Percentiles rank a stretch among this genome's conserved stretches.
phyloP scores from a whole-genome alignment of 352 stramenopile genomes.

The Heterotrichella gracilis region DNA sequence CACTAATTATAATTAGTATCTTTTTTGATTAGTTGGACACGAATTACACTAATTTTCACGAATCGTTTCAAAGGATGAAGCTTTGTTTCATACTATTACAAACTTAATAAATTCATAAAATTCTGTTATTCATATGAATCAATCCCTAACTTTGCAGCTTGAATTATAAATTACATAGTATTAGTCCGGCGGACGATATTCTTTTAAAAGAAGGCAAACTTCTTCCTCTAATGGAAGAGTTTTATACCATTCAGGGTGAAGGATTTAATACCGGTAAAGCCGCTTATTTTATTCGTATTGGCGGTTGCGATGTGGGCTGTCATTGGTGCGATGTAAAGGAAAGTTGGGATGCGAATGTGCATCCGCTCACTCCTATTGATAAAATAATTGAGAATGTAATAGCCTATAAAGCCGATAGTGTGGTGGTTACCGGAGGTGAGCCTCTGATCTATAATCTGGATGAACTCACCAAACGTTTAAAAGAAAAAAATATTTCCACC shows the following conservation, averaged over 20 bases:
- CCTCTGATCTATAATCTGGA: neutral
- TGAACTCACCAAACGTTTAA: neutral
- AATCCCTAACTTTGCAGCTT: too few relatives aligned
- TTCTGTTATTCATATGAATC: too few relatives aligned
- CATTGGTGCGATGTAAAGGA: constrained; percentile 1
- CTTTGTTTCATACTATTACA: too few relatives aligned
- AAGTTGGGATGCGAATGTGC: neutral
- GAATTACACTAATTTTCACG: too few relatives aligned
- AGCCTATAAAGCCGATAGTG: neutral
- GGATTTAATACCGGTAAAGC: neutral
- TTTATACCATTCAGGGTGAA: constrained; percentile 5
- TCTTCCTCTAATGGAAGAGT: neutral
- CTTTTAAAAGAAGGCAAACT: neutral
- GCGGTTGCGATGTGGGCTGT: neutral
- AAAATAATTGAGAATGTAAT: constrained; percentile 4
- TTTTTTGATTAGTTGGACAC: too few relatives aligned
- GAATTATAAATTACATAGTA: constrained; percentile 5
- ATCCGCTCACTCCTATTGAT: neutral
- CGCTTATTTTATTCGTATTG: neutral
- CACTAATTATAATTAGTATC: too few relatives aligned
- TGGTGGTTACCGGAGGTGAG: neutral
- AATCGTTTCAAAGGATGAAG: too few relatives aligned
- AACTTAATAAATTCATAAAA: too few relatives aligned
- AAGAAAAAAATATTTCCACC: neutral
- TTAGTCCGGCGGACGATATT: neutral